Percentiles rank a stretch among this genome's conserved stretches.
Evolutionary conservation across 768 basidiomycete species (phyloP).

Genomic region (Termitomyces sp.): DNA sequence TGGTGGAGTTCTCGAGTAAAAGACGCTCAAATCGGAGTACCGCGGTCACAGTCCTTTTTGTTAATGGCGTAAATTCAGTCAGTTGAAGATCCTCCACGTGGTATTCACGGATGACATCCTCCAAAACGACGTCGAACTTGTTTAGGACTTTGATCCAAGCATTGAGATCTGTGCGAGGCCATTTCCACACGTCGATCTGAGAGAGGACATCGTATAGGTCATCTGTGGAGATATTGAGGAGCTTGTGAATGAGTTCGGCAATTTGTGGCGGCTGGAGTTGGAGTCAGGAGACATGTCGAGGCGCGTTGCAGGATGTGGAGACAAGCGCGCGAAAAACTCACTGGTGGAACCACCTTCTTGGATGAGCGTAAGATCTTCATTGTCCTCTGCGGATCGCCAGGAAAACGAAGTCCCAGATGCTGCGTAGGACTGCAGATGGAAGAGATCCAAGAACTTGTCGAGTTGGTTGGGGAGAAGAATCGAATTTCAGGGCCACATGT

Average conservation of each 20-base stretch:
- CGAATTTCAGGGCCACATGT: conserved; percentile 15
- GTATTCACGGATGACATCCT: conserved; percentile 78
- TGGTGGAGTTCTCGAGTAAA: conserved; percentile 95
- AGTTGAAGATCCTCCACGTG: conserved; percentile 82
- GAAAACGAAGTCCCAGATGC: conserved; percentile 18
- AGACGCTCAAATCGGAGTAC: conserved; percentile 88
- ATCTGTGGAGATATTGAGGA: conserved; percentile 63
- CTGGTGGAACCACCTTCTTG: conserved; percentile 77
- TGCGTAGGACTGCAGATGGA: conserved; percentile 6
- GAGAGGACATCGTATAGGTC: conserved; percentile 67
- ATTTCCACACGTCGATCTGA: conserved; percentile 81
- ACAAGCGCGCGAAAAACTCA: conserved; percentile 33
- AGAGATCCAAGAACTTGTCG: conserved; percentile 8
- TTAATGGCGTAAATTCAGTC: conserved; percentile 68
- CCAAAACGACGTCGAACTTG: conserved; percentile 89
- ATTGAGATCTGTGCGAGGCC: conserved; percentile 95
- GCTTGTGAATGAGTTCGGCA: conserved; percentile 70
- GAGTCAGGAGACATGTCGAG: conserved; percentile 10
- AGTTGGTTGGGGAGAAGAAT: conserved; percentile 10
- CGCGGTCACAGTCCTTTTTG: conserved; percentile 72
- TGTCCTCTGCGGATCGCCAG: conserved; percentile 47
- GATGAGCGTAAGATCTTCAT: conserved; percentile 91
- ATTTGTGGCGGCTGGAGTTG: conserved; percentile 70
- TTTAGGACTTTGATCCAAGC: conserved; percentile 96
- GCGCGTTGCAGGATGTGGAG: conserved; percentile 14